Conservation (phyloP, 2,329 filamentous ascomycete genomes). For the Neopestalotiopsis sp. region DNA sequence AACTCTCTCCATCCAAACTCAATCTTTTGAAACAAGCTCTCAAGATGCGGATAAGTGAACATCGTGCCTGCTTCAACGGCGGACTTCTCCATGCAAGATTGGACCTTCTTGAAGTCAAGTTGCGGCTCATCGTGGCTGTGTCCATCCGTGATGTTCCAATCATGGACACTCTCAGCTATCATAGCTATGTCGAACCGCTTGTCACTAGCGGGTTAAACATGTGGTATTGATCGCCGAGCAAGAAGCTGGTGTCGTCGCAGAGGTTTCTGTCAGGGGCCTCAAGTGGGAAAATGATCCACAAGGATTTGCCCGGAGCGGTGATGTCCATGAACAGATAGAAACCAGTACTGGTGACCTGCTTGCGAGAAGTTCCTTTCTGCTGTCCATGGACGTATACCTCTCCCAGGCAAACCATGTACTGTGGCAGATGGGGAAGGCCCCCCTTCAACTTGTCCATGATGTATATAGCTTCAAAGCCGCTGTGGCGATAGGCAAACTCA, state of each 20-base stretch:
- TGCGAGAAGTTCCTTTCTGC: not conserved
- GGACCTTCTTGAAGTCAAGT: not conserved
- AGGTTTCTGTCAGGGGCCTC: not conserved
- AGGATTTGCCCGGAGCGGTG: slow-evolving; percentile 8
- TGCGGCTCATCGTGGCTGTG: not conserved
- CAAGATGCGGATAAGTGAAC: slow-evolving; percentile 2
- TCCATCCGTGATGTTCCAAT: not conserved
- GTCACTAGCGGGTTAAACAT: not conserved
- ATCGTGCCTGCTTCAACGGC: no score
- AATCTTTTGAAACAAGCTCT: not conserved
- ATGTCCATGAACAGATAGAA: slow-evolving; percentile 21
- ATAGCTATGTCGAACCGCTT: slow-evolving; percentile 2
- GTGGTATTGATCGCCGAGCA: not conserved
- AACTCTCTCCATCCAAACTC: not conserved
- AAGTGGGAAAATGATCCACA: slow-evolving; percentile 20
- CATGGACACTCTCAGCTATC: not conserved
- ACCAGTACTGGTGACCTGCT: not conserved
- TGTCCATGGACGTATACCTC: not conserved
- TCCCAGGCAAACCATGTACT: slow-evolving; percentile 3
- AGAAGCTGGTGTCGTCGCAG: no score
- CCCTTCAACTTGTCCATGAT: no score
- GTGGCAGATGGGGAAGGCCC: not conserved
- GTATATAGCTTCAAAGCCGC: not conserved
- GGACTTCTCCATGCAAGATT: not conserved
- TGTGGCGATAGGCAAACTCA: not conserved